Evolutionary conservation across 306 rosid genomes (phyloP).

Genomic region (Dryas drummondii): DNA sequence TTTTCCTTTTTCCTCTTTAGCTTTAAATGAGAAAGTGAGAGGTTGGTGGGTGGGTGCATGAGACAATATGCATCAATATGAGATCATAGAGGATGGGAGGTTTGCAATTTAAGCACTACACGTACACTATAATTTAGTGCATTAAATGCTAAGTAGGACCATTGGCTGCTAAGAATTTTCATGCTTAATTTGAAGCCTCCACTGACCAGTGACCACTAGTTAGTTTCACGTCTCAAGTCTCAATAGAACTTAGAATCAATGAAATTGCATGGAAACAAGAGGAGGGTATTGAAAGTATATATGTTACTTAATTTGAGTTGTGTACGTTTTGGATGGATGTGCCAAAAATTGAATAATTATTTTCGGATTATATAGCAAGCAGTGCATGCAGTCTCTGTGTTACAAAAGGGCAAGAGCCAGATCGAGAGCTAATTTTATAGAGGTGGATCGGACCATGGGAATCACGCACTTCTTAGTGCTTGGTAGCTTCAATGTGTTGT

Average conservation of each 20-base stretch:
- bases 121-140: neutral
- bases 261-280: constrained; percentile 2
- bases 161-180: neutral
- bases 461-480: too few species aligned
- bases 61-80: neutral
- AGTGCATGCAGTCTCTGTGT: too few species aligned
- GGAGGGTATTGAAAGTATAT: neutral
- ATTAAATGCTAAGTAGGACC: neutral
- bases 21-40: constrained; percentile 31
- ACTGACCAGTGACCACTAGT: neutral
- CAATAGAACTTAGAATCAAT: neutral
- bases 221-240: neutral
- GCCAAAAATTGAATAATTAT: neutral
- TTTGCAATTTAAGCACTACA: constrained; percentile 2
- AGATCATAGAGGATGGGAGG: neutral
- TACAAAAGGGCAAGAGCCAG: too few species aligned
- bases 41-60: neutral
- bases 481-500: too few species aligned
- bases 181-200: neutral
- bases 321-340: neutral
- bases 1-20: neutral
- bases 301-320: neutral
- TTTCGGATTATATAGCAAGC: neutral
- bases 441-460: too few species aligned
- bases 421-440: too few species aligned